Percentiles rank a stretch among this genome's conserved stretches.
Conservation (phyloP, 176 grass and related monocot genomes). For the Ampelocalamus luodianensis region DNA sequence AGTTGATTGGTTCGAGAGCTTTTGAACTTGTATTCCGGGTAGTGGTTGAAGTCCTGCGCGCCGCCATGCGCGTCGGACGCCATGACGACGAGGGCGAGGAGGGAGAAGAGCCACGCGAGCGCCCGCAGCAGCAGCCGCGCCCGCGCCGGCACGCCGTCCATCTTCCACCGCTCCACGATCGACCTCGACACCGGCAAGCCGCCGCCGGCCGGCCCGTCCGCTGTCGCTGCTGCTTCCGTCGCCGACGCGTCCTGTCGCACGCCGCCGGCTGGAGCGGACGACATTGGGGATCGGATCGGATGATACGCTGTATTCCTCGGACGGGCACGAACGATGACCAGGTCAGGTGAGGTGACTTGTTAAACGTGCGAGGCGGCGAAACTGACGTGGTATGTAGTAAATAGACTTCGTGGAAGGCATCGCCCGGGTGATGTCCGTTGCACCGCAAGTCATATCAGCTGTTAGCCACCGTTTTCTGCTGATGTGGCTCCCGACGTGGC, state of each 20-base stretch:
- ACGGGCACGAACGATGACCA: too few relatives aligned
- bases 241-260: not conserved
- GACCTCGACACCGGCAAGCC: conserved; percentile 32
- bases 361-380: too few relatives aligned
- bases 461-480: too few relatives aligned
- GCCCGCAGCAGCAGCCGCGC: conserved; percentile 50
- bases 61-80: conserved; percentile 66
- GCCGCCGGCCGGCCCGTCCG: too few relatives aligned
- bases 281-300: conserved; percentile 20
- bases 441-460: too few relatives aligned
- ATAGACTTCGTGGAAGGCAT: too few relatives aligned
- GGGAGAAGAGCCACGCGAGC: conserved; percentile 59
- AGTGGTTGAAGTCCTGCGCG: conserved; percentile 59
- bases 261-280: not conserved
- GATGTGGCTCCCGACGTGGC: too few relatives aligned
- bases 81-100: conserved; percentile 74
- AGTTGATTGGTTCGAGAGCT: not conserved
- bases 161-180: conserved; percentile 56
- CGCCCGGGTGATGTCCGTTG: too few relatives aligned
- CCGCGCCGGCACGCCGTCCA: conserved; percentile 46
- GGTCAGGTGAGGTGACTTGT: too few relatives aligned
- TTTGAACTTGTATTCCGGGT: conserved; percentile 70
- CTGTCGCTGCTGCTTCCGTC: not conserved
- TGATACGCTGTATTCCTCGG: too few relatives aligned
- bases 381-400: too few relatives aligned